phyloP scores from a whole-genome alignment of 345 rosid species.

The Fremontodendron californicum region DNA sequence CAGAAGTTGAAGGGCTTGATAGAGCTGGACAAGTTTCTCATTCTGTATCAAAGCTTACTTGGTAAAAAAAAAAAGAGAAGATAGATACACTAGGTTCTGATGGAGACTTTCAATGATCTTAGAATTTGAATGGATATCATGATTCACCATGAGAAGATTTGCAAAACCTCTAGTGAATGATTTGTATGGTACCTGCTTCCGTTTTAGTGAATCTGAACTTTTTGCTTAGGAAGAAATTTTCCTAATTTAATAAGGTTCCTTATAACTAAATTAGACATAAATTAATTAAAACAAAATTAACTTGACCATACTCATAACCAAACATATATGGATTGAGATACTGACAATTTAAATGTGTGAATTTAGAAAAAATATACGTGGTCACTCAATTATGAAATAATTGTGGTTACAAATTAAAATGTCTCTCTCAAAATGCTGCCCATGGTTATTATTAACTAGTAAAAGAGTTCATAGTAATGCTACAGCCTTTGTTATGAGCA shows the following conservation, averaged over 20 bases:
- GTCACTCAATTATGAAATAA: not conserved
- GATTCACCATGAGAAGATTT: not conserved
- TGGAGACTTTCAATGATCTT: not conserved
- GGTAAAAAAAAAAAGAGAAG: not conserved
- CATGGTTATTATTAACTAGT: not conserved
- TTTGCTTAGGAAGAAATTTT: not conserved
- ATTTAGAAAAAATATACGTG: not conserved
- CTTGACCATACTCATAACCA: not conserved
- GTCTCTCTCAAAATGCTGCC: not conserved
- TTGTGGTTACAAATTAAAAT: not conserved
- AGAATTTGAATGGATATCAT: not conserved
- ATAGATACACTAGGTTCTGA: not conserved
- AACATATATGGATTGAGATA: not conserved
- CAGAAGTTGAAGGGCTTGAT: conserved; percentile 1
- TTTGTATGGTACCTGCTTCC: not conserved
- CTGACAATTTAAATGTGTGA: not conserved
- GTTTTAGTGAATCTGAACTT: not conserved
- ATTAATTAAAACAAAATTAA: not conserved
- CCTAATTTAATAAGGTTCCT: not conserved
- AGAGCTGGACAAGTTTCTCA: not conserved
- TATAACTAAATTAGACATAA: not conserved
- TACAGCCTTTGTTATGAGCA: not conserved
- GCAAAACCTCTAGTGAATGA: not conserved
- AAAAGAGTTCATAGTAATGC: not conserved
- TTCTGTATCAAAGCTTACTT: not conserved